These are phyloP conservation scores for Huiozyma naganishii DNA, from an alignment of 805 yeast genomes.

Conservation along the genomic window DNA sequence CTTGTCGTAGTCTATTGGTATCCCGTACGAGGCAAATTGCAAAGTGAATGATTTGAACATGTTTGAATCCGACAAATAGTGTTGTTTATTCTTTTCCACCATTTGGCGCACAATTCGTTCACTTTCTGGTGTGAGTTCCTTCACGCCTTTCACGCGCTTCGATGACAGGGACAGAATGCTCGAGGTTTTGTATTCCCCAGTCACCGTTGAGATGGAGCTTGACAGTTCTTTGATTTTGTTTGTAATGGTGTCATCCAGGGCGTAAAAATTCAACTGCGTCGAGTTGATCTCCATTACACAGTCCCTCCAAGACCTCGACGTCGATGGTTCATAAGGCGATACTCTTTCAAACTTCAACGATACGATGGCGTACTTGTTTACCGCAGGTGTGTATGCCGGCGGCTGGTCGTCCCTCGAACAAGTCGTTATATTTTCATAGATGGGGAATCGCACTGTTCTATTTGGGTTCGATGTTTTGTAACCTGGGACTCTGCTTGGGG, in stretches of 20 bases:
- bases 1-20: constrained; percentile 77
- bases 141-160: background rate
- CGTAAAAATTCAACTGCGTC: constrained; percentile 70
- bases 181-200: background rate
- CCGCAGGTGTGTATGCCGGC: constrained; percentile 62
- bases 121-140: background rate
- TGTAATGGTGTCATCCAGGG: constrained; percentile 29
- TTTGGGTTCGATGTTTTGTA: constrained; percentile 20
- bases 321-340: constrained; percentile 62
- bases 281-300: constrained; percentile 69
- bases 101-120: constrained; percentile 12
- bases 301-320: constrained; percentile 59
- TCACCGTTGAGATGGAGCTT: background rate
- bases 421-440: constrained; percentile 32
- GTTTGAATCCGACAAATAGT: constrained; percentile 25
- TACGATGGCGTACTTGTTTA: constrained; percentile 46
- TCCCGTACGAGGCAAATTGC: constrained; percentile 75
- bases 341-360: constrained; percentile 65
- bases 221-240: constrained; percentile 13
- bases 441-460: constrained; percentile 23
- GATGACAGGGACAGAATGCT: constrained; percentile 10
- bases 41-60: constrained; percentile 61
- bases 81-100: constrained; percentile 12
- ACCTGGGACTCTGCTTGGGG: constrained; percentile 28
- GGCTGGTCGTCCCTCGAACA: constrained; percentile 28